Percentiles rank a stretch among this genome's conserved stretches.
These are phyloP conservation scores for Amauroascus verrucosus DNA, from an alignment of 2,329 filamentous ascomycete species.

Conservation along the genomic window DNA sequence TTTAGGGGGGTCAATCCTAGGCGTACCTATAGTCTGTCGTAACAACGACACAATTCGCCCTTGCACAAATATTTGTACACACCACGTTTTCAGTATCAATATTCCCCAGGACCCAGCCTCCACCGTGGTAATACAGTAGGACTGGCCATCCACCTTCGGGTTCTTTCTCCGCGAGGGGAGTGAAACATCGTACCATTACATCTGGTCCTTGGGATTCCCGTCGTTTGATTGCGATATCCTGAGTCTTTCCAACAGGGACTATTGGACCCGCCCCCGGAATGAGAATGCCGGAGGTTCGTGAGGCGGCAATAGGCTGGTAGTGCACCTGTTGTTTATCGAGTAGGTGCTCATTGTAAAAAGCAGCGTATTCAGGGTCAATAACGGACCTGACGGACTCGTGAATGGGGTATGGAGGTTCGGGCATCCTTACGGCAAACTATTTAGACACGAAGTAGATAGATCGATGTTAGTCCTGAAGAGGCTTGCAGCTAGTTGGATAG, in stretches of 20 bases:
- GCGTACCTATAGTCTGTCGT: conserved; percentile 46
- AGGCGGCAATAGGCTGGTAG: conserved; percentile 44
- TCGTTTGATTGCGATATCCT: conserved; percentile 38
- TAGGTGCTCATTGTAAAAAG: conserved; percentile 45
- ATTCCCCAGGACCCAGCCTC: conserved; percentile 50
- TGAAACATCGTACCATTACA: conserved; percentile 43
- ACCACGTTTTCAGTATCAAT: conserved; percentile 50
- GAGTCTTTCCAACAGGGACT: conserved; percentile 39
- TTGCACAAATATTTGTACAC: conserved; percentile 44
- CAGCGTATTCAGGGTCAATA: conserved; percentile 43
- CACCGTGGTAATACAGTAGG: conserved; percentile 49
- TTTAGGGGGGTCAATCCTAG: not conserved
- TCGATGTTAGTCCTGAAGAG: not conserved
- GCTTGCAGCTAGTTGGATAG: not conserved
- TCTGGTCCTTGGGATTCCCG: conserved; percentile 40
- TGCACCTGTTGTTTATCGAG: conserved; percentile 46
- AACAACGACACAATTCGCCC: conserved; percentile 45
- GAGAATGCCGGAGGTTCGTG: conserved; percentile 42
- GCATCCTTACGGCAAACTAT: conserved; percentile 7
- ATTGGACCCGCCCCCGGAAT: conserved; percentile 45
- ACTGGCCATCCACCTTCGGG: conserved; percentile 45
- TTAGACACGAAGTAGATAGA: not conserved
- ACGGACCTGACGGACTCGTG: conserved; percentile 39
- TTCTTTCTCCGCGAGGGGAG: conserved; percentile 32
- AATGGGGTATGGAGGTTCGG: conserved; percentile 38